Evolutionary conservation across 2,329 filamentous ascomycete genomes (phyloP).

Genomic region (Fusarium mexicanum): DNA sequence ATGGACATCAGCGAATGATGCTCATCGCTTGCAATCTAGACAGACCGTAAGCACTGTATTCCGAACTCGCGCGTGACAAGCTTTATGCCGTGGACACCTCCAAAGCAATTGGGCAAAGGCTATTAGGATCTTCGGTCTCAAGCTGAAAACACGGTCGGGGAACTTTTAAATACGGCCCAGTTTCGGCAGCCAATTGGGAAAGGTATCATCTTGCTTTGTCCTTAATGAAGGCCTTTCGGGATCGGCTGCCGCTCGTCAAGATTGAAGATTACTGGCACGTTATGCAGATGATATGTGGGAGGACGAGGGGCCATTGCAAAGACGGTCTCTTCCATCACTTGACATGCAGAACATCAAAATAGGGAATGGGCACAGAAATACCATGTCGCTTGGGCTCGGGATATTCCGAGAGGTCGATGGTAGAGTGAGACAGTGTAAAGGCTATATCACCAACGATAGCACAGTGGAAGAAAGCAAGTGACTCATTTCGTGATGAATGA

Average conservation of each 20-base stretch:
- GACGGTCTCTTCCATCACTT: fast-evolving
- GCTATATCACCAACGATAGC: neutral
- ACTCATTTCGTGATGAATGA: fast-evolving
- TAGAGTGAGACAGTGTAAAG: neutral
- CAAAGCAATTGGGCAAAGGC: neutral
- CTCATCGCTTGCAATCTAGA: neutral
- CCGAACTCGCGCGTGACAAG: neutral
- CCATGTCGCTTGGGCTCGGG: neutral
- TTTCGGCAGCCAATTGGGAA: fast-evolving
- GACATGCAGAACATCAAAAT: too few species aligned
- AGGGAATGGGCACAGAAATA: neutral
- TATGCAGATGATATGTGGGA: fast-evolving
- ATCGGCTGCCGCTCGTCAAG: neutral
- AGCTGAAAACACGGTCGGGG: neutral
- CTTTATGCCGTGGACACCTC: neutral
- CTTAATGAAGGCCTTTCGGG: too few species aligned
- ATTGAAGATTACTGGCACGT: neutral
- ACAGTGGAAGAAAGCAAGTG: neutral
- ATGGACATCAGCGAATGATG: neutral
- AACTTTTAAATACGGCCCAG: neutral
- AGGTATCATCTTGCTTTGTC: too few species aligned
- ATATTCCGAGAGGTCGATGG: neutral
- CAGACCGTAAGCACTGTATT: neutral
- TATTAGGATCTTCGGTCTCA: neutral
- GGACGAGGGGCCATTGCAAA: fast-evolving